Base-by-base conservation (phyloP, 306 rosid species). In the Betula pendula region DNA sequence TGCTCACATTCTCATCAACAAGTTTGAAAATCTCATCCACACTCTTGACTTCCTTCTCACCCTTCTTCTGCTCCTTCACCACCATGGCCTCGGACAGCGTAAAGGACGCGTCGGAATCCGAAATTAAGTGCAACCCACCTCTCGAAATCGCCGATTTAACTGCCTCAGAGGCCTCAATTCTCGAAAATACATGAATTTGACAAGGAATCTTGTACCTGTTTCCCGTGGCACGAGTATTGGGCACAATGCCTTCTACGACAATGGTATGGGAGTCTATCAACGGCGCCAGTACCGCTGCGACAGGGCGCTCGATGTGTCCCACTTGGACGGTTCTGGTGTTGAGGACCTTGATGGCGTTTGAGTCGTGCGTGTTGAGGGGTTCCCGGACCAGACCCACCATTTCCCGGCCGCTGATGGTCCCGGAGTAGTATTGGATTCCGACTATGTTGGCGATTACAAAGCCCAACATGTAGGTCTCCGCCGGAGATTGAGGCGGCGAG, bases 341-440 rank as follows among this genome's bases (percentile, higher is more conserved):
- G 75, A 87, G 68, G 19, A 89, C 97, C 56, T 73, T 82, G 77
- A 93, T 91, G 80, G 98, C 95, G 88, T 91, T 84, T 0, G 87
- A 3, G 44, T 91, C 97, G 84, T 82, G 45, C 0, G 82, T 79
- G 53, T 93, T 91, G 47, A 81, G 83, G 11, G 97, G 92, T n/a
- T 93, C 97, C 1, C 98, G 92, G 19, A 86, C 75, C 0, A 93
- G 83, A 58, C 89, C 93, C 67, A 90, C 92, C 86, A 90, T 81
- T 59, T 87, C 90, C 5, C 93, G 90, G 74, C 94, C 94, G 70
- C 65, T 85, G 75, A 93, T 74, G 9, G 68, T 81, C 81, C 87
- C 93, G 22, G 87, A 29, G 78, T 87, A 84, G 92, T 87, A 31
- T 6, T 78, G 78, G 12, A 80, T 3, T 6, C 96, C 97, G 6